Evolutionary conservation across 805 yeast genomes (phyloP).

Genomic region (Yarrowia yakushimensis): DNA sequence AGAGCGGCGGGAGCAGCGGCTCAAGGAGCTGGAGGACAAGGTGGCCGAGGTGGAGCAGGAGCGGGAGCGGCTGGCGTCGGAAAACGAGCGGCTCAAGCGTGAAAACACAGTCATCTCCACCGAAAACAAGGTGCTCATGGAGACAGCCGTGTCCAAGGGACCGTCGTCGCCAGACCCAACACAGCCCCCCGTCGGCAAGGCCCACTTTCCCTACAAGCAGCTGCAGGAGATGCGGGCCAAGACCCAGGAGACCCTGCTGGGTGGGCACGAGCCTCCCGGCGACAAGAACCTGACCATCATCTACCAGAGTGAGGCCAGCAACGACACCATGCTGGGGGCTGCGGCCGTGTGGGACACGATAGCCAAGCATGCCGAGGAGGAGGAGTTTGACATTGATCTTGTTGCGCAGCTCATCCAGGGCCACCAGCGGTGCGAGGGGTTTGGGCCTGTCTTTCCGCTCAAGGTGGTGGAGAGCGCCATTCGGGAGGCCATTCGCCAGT

Average conservation of each 20-base stretch:
- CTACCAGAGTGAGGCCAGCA: constrained; percentile 35
- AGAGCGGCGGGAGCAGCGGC: constrained; percentile 69
- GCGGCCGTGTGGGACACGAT: constrained; percentile 85
- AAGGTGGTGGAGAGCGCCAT: constrained; percentile 31
- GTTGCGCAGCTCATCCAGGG: constrained; percentile 48
- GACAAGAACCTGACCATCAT: constrained; percentile 27
- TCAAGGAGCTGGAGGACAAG: constrained; percentile 63
- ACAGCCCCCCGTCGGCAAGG: constrained; percentile 1
- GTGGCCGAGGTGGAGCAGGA: constrained; percentile 56
- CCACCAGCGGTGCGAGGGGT: constrained; percentile 71
- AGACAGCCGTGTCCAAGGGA: constrained; percentile 32
- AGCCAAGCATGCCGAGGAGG: constrained; percentile 42
- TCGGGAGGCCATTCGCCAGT: constrained; percentile 25
- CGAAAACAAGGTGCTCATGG: constrained; percentile 57
- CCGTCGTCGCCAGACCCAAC: constrained; percentile 6
- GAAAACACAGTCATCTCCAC: constrained; percentile 55
- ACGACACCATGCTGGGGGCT: constrained; percentile 56
- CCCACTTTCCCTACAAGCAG: constrained; percentile 25
- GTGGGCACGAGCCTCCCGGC: constrained; percentile 28
- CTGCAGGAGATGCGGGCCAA: constrained; percentile 10
- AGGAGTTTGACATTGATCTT: constrained; percentile 38
- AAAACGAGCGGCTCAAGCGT: constrained; percentile 50
- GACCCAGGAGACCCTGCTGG: constrained; percentile 4
- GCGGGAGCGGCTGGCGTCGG: constrained; percentile 45
- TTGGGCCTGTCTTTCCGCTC: constrained; percentile 46